Evolutionary conservation across 2,329 filamentous ascomycete species (phyloP).

Genomic region (Kalmusia sp.): DNA sequence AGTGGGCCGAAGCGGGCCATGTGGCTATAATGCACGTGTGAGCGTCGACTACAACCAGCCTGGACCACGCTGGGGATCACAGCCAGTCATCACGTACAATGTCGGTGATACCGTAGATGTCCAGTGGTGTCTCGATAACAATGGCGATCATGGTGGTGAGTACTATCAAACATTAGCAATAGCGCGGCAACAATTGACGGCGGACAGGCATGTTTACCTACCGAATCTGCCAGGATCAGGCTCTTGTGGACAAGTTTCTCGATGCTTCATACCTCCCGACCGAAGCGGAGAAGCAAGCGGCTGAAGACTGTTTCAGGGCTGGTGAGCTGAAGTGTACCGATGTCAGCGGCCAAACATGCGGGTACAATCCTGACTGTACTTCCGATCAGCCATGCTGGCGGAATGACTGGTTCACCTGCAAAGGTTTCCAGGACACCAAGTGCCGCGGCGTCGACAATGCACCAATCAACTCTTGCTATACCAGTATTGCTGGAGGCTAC

Average conservation of each 20-base stretch:
- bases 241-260: constrained; percentile 40
- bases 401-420: constrained; percentile 46
- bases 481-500: constrained; percentile 43
- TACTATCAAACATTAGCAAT: too few species aligned
- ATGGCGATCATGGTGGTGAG: constrained; percentile 39
- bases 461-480: constrained; percentile 41
- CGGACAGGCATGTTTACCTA: constrained; percentile 38
- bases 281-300: constrained; percentile 41
- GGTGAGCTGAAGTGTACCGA: constrained; percentile 40
- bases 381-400: constrained; percentile 38
- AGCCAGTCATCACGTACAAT: constrained; percentile 39
- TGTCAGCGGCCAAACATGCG: constrained; percentile 38
- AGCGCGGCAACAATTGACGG: background rate
- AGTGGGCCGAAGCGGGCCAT: constrained; percentile 41
- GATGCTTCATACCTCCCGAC: constrained; percentile 40
- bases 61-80: constrained; percentile 36
- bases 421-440: constrained; percentile 36
- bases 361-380: constrained; percentile 38
- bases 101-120: constrained; percentile 37
- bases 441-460: constrained; percentile 42
- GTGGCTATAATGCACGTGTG: constrained; percentile 45
- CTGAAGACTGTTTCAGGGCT: constrained; percentile 38
- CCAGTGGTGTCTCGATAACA: constrained; percentile 44
- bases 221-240: constrained; percentile 43
- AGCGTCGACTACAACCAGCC: constrained; percentile 44